phyloP scores from a whole-genome alignment of 768 basidiomycete species.

The Kwoniella heveanensis region DNA sequence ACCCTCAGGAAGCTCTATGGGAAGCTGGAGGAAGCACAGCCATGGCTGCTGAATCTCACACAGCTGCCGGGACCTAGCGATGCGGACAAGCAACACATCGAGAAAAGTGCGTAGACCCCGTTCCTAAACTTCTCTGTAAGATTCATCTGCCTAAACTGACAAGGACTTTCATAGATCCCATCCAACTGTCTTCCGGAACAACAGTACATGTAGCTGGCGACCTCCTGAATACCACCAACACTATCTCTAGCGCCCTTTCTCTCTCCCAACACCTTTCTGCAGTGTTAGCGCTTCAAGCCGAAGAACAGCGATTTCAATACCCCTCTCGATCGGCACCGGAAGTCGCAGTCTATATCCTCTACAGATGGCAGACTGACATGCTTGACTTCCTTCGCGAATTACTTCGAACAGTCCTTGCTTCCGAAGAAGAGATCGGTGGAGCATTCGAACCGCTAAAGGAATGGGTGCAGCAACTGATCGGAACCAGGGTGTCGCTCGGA shows the following conservation, averaged over 20 bases:
- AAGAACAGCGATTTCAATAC: conserved; percentile 33
- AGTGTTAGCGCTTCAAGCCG: conserved; percentile 40
- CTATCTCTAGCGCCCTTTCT: conserved; percentile 33
- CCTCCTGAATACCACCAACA: conserved; percentile 27
- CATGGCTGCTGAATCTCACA: conserved; percentile 41
- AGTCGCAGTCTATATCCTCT: conserved; percentile 37
- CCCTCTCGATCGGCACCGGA: conserved; percentile 41
- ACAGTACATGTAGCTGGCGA: conserved; percentile 36
- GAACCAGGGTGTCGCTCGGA: conserved; percentile 23
- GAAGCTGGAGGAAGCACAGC: conserved; percentile 42
- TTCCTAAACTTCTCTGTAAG: not conserved
- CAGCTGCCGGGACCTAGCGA: conserved; percentile 37
- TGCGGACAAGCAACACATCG: conserved; percentile 38
- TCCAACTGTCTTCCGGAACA: conserved; percentile 32
- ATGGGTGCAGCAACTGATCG: conserved; percentile 36
- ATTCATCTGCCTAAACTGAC: not conserved
- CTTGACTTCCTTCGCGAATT: conserved; percentile 42
- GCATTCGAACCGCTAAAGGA: conserved; percentile 36
- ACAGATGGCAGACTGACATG: conserved; percentile 33
- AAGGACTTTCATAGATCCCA: conserved; percentile 26
- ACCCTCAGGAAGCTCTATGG: conserved; percentile 31
- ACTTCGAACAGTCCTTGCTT: conserved; percentile 29
- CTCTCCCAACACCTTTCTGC: conserved; percentile 45
- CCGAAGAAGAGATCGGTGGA: conserved; percentile 25
- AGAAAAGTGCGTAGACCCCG: conserved; percentile 35